These are phyloP conservation scores for Corrigiola litoralis DNA, from an alignment of 179 eudicot genomes.

Conservation along the genomic window DNA sequence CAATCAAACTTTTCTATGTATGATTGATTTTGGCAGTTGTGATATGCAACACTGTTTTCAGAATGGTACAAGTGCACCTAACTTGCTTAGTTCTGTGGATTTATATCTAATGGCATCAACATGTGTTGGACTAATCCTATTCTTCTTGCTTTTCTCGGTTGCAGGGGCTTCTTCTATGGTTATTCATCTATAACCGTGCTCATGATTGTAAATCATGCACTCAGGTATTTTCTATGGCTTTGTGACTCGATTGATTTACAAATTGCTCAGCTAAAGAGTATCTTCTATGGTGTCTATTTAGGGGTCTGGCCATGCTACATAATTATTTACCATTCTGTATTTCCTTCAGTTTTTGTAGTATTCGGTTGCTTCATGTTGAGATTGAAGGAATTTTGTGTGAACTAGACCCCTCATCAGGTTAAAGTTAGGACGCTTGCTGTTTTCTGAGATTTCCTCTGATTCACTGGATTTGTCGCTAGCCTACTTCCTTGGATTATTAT, in stretches of 20 bases:
- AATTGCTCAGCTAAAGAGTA: background rate
- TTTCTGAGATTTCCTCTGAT: too few relatives aligned
- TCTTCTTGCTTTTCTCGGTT: background rate
- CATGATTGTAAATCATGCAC: constrained; percentile 95
- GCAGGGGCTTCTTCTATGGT: constrained; percentile 98
- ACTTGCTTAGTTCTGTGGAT: background rate
- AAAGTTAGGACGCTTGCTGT: too few relatives aligned
- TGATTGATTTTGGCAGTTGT: background rate
- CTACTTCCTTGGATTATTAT: too few relatives aligned
- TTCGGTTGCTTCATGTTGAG: too few relatives aligned
- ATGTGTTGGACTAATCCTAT: background rate
- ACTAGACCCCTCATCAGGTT: too few relatives aligned
- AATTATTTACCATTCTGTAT: too few relatives aligned
- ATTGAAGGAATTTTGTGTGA: too few relatives aligned
- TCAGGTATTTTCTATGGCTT: constrained; percentile 49
- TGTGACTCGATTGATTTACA: background rate
- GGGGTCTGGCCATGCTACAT: too few relatives aligned
- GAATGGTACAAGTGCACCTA: too few relatives aligned
- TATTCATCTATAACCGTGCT: constrained; percentile 75
- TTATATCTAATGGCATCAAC: background rate
- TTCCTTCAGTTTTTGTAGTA: too few relatives aligned
- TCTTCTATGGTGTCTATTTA: background rate
- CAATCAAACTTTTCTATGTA: background rate
- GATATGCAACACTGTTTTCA: too few relatives aligned
- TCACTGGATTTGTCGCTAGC: too few relatives aligned